A percentile compares a stretch with the other conserved stretches of the same genome.
Evolutionary conservation across 306 rosid species (phyloP).

Genomic region (Cyamopsis tetragonoloba): DNA sequence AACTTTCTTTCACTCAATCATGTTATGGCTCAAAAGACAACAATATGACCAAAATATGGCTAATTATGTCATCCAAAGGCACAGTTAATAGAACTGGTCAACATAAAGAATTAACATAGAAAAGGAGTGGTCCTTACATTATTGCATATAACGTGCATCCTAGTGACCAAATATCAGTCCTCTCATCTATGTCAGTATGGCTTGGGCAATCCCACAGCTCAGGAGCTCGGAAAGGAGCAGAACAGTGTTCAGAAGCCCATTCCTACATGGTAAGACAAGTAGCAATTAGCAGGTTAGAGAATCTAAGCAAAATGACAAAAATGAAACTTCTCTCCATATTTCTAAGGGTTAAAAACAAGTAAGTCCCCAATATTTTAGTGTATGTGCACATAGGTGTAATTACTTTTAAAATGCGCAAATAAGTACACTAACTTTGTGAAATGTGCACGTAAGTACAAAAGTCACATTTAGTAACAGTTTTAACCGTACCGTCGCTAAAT

Average conservation of each 20-base stretch:
- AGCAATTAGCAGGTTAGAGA: constrained; percentile 16
- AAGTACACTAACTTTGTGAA: too few species aligned
- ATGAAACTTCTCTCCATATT: constrained; percentile 23
- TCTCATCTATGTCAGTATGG: constrained; percentile 79
- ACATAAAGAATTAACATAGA: constrained; percentile 8
- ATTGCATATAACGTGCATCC: constrained; percentile 98
- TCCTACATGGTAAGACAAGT: constrained; percentile 55
- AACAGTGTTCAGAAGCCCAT: constrained; percentile 97
- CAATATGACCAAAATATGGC: background rate
- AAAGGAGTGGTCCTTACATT: constrained; percentile 57
- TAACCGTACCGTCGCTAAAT: too few species aligned
- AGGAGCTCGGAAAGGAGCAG: constrained; percentile 98
- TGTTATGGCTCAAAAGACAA: too few species aligned
- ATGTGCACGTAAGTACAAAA: too few species aligned
- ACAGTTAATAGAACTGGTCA: background rate
- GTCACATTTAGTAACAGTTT: too few species aligned
- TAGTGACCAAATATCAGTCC: constrained; percentile 95
- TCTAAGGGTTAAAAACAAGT: too few species aligned
- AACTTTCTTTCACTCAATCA: background rate
- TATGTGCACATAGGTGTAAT: too few species aligned
- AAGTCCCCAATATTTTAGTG: too few species aligned
- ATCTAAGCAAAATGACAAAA: constrained; percentile 23
- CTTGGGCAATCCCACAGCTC: constrained; percentile 99
- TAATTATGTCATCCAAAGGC: constrained; percentile 3
- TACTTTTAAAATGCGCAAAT: too few species aligned